These are phyloP conservation scores for Coemansia sp. DNA, from an alignment of 192 early-diverging fungal genomes.

Conservation along the genomic window DNA sequence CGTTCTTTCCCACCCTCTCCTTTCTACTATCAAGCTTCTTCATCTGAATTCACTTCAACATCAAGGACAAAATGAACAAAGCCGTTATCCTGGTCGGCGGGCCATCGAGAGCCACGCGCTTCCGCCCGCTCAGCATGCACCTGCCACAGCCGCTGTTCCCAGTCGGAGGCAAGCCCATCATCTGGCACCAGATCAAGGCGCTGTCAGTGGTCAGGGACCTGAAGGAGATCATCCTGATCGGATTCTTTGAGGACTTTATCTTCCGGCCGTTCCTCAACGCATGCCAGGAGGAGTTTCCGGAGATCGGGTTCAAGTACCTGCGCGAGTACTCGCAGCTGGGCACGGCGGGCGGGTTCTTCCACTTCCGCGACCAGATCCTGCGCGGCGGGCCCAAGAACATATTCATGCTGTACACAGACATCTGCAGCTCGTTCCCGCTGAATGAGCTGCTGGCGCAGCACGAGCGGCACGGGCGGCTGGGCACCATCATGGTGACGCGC, in stretches of 20 bases:
- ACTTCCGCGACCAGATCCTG: constrained; percentile 98
- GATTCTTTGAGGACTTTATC: constrained; percentile 95
- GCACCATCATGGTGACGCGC: constrained; percentile 89
- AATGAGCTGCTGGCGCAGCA: constrained; percentile 83
- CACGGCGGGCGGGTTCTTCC: constrained; percentile 95
- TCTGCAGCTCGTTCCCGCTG: constrained; percentile 93
- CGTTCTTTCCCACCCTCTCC: not conserved
- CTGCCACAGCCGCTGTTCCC: constrained; percentile 98
- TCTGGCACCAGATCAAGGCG: constrained; percentile 94
- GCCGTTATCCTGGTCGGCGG: constrained; percentile 97
- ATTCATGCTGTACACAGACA: constrained; percentile 97
- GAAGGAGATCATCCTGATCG: constrained; percentile 92
- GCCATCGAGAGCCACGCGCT: constrained; percentile 94
- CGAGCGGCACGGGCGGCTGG: constrained; percentile 74
- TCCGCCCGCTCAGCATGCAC: constrained; percentile 95
- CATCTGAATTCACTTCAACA: not conserved
- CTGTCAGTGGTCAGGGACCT: constrained; percentile 85
- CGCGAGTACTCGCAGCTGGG: constrained; percentile 97
- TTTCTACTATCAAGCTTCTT: not conserved
- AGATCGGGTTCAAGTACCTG: constrained; percentile 88
- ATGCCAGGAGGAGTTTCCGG: constrained; percentile 83
- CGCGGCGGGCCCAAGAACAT: constrained; percentile 87
- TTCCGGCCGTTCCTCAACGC: constrained; percentile 88
- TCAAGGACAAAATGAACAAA: constrained; percentile 60
- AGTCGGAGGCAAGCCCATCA: constrained; percentile 92